Evolutionary conservation across 2,329 filamentous ascomycete species (phyloP).

Genomic region (Cordyceps cateniannulata): DNA sequence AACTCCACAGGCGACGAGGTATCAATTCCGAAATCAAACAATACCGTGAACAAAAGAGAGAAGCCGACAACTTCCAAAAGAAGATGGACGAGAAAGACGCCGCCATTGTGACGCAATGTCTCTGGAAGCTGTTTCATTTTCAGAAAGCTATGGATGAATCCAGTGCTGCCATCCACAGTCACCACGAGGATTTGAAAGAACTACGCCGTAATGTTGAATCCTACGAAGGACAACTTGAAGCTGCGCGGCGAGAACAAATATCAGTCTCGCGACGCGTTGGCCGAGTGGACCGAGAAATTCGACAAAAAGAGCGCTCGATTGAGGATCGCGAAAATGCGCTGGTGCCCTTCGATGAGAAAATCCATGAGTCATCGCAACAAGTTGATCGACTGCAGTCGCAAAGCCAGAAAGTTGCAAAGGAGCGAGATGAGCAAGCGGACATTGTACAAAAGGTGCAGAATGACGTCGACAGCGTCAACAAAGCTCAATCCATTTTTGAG

Average conservation of each 20-base stretch:
- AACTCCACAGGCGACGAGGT: constrained; percentile 79
- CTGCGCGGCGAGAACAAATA: constrained; percentile 76
- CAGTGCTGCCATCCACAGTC: constrained; percentile 80
- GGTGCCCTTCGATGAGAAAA: constrained; percentile 87
- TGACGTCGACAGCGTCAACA: constrained; percentile 77
- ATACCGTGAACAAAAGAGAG: constrained; percentile 93
- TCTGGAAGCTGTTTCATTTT: constrained; percentile 97
- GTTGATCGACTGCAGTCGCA: constrained; percentile 61
- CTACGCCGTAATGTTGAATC: constrained; percentile 81
- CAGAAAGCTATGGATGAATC: constrained; percentile 91
- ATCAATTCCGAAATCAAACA: constrained; percentile 98
- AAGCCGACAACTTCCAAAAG: constrained; percentile 86
- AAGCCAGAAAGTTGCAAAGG: constrained; percentile 65
- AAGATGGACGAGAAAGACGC: constrained; percentile 88
- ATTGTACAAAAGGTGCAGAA: constrained; percentile 70
- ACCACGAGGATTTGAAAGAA: constrained; percentile 92
- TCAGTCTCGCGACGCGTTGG: constrained; percentile 68
- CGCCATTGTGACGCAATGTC: constrained; percentile 83
- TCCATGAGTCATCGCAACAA: constrained; percentile 68
- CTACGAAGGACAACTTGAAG: constrained; percentile 73
- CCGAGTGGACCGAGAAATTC: constrained; percentile 80
- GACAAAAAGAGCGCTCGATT: constrained; percentile 76
- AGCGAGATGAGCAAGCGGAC: constrained; percentile 64
- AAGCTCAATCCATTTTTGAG: constrained; percentile 83
- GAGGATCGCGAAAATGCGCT: constrained; percentile 81